Percentiles rank a stretch among this genome's conserved stretches.
Evolutionary conservation across 176 grass and related monocot species (phyloP).

Genomic region (Zoysia pacifica): DNA sequence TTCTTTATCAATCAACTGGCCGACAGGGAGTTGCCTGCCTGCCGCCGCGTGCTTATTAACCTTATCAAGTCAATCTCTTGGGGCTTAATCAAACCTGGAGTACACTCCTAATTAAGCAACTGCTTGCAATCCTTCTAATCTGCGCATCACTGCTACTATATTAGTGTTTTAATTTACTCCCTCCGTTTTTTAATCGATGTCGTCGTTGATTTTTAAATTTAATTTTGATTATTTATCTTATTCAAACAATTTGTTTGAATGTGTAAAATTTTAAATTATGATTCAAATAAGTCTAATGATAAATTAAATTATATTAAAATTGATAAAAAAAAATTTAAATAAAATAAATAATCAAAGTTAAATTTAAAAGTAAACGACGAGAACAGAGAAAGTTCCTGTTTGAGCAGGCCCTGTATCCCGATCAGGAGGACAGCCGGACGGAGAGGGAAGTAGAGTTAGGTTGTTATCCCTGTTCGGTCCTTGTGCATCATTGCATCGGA

Average conservation of each 20-base stretch:
- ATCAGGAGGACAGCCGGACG: not conserved
- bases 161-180: no score
- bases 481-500: slow-evolving; percentile 31
- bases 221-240: no score
- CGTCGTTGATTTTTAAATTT: no score
- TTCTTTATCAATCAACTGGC: not conserved
- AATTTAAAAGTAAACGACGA: no score
- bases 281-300: no score
- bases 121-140: not conserved
- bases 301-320: no score
- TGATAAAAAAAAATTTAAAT: no score
- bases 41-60: not conserved
- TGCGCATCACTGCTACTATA: not conserved
- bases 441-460: not conserved
- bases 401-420: not conserved
- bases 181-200: no score
- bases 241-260: no score
- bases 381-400: not conserved
- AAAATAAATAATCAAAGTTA: no score
- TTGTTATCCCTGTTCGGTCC: slow-evolving; percentile 20
- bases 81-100: no score
- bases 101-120: not conserved
- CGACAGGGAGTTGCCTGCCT: not conserved
- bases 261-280: no score
- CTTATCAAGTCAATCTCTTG: not conserved